Percentiles rank a stretch among this genome's conserved stretches.
Evolutionary conservation across 345 rosid genomes (phyloP).

Genomic region (Geranium rotundifolium): DNA sequence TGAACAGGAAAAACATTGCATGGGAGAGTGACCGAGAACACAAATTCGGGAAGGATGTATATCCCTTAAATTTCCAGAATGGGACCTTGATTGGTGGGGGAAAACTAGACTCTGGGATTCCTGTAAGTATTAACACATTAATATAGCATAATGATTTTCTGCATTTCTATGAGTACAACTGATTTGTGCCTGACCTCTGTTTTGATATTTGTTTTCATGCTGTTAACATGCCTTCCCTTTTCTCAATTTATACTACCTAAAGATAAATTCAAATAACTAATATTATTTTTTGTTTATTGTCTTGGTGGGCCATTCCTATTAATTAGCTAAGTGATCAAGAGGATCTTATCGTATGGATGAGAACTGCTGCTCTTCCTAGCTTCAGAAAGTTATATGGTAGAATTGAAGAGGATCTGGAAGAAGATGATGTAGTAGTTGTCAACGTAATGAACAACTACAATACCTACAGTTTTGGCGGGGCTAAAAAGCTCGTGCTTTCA

Average conservation of each 20-base stretch:
- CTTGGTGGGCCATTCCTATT: conserved; percentile 4
- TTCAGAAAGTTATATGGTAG: conserved; percentile 70
- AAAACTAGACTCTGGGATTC: conserved; percentile 41
- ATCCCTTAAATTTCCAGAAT: conserved; percentile 71
- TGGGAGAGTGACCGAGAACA: conserved; percentile 77
- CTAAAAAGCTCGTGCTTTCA: conserved; percentile 65
- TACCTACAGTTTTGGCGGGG: conserved; percentile 72
- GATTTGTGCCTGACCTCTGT: too few relatives aligned
- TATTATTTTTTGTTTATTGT: conserved; percentile 9
- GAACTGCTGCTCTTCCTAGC: conserved; percentile 74
- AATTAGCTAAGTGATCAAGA: conserved; percentile 67
- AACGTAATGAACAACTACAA: conserved; percentile 64
- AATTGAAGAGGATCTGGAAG: conserved; percentile 66
- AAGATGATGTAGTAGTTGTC: conserved; percentile 41
- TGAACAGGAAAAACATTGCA: conserved; percentile 53
- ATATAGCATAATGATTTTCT: too few relatives aligned
- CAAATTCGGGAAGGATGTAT: conserved; percentile 70
- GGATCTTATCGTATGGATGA: conserved; percentile 87
- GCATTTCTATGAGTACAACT: too few relatives aligned
- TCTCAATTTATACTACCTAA: not conserved
- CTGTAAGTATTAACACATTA: conserved; percentile 30
- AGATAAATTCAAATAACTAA: not conserved
- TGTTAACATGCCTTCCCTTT: not conserved
- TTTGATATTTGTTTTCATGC: not conserved
- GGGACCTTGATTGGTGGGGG: conserved; percentile 72